Evolutionary conservation across 2,329 filamentous ascomycete genomes (phyloP), one percentile per base, ranked within the genome.

Genomic region (Dothistroma septosporum): DNA sequence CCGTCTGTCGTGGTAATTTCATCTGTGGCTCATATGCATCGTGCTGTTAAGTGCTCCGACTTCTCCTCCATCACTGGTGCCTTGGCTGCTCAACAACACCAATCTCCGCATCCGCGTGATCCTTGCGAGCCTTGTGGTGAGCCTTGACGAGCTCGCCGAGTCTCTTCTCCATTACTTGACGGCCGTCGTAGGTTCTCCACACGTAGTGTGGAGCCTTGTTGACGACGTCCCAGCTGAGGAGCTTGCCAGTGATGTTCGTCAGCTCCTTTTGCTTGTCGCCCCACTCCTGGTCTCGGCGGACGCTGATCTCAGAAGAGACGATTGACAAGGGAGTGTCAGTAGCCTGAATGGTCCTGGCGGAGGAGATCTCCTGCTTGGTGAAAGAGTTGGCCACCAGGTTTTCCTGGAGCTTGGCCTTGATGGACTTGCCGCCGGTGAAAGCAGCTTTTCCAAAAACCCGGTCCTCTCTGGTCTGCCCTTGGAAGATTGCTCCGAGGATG

Each of bases 351-450:
- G 87, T 87, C 22, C 89, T 82, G 60, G 91, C 91, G 61, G 87
- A 89, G 49, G 83, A 79, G 19, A 96, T 86, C 70, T 99, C 94
- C 35, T 90, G 90, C 74, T 87, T 88, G 14, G 91, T 91, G 67
- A 97, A 85, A 0, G 90, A 91, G 66, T 87, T 84, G 0, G 92
- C 92, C 33, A 97, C 91, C 0, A 97, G 81, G 66, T 88, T 93
- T 78, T 99, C 94, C 76, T 99, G 94, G 59, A 99, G 81, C 76
- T 92, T 90, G 4, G 92, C 89, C 74, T 95, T 96, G 75, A 97
- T 88, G 73, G 85, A 88, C 74, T 92, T 95, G 63, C 90, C 90
- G 24, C 82, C 83, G 75, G 96, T 91, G 71, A 91, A 88, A 0
- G 91, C 86, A 5, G 87, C 85, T 49, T 85, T 83, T 12, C 94